Evolutionary conservation across 1,284 basidiomycete genomes (phyloP).

Genomic region (Amylostereum areolatum): DNA sequence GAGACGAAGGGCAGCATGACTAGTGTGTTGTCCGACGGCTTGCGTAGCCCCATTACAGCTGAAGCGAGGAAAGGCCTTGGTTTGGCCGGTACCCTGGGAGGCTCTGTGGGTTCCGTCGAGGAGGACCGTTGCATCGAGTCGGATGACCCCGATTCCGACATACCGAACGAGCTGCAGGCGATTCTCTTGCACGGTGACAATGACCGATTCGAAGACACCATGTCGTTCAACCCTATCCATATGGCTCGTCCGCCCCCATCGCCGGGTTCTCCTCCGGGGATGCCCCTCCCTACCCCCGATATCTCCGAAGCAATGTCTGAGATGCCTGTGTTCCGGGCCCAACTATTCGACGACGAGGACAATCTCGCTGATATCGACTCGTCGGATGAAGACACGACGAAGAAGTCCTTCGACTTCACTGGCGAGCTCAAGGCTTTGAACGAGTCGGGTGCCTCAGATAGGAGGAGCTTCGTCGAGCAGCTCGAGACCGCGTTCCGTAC

Average conservation of each 20-base stretch:
- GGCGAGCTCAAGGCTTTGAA: slow-evolving; percentile 69
- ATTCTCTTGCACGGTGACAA: slow-evolving; percentile 46
- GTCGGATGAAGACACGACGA: slow-evolving; percentile 54
- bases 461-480: slow-evolving; percentile 78
- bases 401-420: slow-evolving; percentile 83
- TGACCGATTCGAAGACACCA: slow-evolving; percentile 32
- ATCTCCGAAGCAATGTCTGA: slow-evolving; percentile 9
- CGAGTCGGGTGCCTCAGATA: slow-evolving; percentile 59
- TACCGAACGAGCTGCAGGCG: slow-evolving; percentile 65
- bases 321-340: slow-evolving; percentile 39
- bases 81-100: slow-evolving; percentile 59
- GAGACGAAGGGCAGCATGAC: slow-evolving; percentile 20
- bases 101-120: slow-evolving; percentile 40
- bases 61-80: slow-evolving; percentile 51
- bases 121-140: slow-evolving; percentile 37
- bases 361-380: slow-evolving; percentile 43
- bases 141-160: slow-evolving; percentile 66
- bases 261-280: slow-evolving; percentile 35
- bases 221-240: slow-evolving; percentile 28
- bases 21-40: slow-evolving; percentile 14
- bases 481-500: slow-evolving; percentile 74
- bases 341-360: slow-evolving; percentile 38
- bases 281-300: slow-evolving; percentile 31
- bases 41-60: slow-evolving; percentile 36
- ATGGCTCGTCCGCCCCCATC: slow-evolving; percentile 20